Evolutionary conservation across 2,329 filamentous ascomycete genomes (phyloP).

Genomic region (Colletotrichum lindemuthianum): DNA sequence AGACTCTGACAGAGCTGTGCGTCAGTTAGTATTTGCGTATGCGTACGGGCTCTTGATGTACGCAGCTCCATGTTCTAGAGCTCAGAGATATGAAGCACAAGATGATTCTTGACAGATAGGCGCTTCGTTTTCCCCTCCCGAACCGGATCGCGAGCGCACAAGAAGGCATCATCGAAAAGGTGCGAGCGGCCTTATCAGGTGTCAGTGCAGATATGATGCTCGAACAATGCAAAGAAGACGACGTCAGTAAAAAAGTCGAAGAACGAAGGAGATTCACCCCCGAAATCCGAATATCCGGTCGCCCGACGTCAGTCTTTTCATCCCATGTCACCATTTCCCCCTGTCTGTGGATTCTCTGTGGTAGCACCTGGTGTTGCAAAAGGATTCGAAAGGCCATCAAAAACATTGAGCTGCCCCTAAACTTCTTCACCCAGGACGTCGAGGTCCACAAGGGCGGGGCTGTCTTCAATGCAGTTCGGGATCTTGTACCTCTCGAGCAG

Average conservation of each 20-base stretch:
- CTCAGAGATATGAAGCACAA: too few species aligned
- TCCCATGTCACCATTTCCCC: neutral
- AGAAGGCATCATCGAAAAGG: too few species aligned
- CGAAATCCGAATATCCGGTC: neutral
- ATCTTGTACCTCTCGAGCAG: neutral
- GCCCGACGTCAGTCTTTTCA: neutral
- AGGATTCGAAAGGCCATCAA: neutral
- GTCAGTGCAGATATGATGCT: neutral
- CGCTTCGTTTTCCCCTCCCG: too few species aligned
- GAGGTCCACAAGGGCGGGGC: neutral
- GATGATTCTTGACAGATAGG: too few species aligned
- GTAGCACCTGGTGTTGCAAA: neutral
- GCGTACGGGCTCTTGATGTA: too few species aligned
- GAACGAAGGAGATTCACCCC: neutral
- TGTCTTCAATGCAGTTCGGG: fast-evolving
- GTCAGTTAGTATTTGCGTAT: too few species aligned
- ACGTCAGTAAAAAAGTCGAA: neutral
- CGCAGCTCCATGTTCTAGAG: too few species aligned
- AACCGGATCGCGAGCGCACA: too few species aligned
- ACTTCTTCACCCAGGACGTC: neutral
- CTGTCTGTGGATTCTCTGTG: conserved; percentile 10
- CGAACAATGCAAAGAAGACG: neutral
- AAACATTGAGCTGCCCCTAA: neutral
- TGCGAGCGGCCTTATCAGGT: neutral
- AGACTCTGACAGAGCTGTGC: too few species aligned